These are phyloP conservation scores for Claviceps humidiphila DNA, from an alignment of 2,329 filamentous ascomycete genomes.

Conservation along the genomic window DNA sequence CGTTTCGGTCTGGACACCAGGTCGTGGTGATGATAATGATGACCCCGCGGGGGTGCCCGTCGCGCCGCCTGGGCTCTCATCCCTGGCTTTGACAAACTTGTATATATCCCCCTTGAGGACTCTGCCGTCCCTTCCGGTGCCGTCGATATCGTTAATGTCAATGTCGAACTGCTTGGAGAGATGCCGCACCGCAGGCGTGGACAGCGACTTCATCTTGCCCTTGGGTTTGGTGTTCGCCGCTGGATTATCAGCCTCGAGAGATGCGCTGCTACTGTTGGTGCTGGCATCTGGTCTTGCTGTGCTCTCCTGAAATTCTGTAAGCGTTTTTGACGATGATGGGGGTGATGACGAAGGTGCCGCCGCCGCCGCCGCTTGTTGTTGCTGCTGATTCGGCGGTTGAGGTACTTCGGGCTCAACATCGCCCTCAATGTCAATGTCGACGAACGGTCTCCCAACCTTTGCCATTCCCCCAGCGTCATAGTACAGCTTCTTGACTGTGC, in stretches of 20 bases:
- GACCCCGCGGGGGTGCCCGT: constrained; percentile 11
- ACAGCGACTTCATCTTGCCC: constrained; percentile 60
- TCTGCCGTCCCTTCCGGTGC: constrained; percentile 81
- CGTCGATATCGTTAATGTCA: constrained; percentile 63
- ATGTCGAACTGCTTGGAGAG: constrained; percentile 68
- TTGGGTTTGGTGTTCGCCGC: constrained; percentile 20
- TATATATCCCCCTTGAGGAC: constrained; percentile 89
- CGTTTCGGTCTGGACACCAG: constrained; percentile 50
- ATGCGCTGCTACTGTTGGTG: background rate
- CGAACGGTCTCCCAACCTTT: constrained; percentile 83
- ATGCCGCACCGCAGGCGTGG: constrained; percentile 85
- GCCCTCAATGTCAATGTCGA: constrained; percentile 87
- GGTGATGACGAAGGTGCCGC: constrained; percentile 14
- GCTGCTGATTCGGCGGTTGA: background rate
- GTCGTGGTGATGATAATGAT: constrained; percentile 1
- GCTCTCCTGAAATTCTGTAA: background rate
- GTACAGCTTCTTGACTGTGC: constrained; percentile 89
- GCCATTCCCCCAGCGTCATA: constrained; percentile 96
- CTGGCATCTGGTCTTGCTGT: background rate
- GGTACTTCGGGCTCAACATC: constrained; percentile 39
- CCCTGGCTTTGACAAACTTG: constrained; percentile 47
- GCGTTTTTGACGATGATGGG: constrained; percentile 8
- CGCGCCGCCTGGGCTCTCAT: constrained; percentile 19
- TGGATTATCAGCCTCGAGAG: constrained; percentile 2
- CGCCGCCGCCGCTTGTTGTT: constrained; percentile 8